Percentiles rank a stretch among this genome's conserved stretches.
These are phyloP conservation scores for Magnaporthiopsis incrustans DNA, from an alignment of 2,329 filamentous ascomycete species.

Conservation along the genomic window DNA sequence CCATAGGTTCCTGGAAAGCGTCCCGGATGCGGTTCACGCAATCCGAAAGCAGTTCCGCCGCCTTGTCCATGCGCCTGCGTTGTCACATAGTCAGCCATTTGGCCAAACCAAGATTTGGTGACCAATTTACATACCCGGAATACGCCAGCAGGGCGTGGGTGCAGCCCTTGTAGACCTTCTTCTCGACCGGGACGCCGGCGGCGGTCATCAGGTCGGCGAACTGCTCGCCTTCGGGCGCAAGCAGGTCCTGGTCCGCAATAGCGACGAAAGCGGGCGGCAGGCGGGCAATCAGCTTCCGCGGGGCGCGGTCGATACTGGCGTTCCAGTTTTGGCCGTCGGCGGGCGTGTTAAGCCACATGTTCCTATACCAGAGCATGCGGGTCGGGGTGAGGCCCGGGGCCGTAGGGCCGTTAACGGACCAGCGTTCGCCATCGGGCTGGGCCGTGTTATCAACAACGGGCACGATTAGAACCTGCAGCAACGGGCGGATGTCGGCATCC, in stretches of 20 bases:
- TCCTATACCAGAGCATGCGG: conserved; percentile 27
- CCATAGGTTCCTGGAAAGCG: no score
- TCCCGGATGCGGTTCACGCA: neutral
- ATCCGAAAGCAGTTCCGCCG: neutral
- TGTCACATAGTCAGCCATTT: neutral
- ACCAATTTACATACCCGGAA: neutral
- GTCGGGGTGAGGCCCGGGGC: conserved; percentile 24
- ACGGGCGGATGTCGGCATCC: neutral
- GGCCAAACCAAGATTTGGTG: neutral
- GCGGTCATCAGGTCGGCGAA: conserved; percentile 20
- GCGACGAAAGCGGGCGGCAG: conserved; percentile 24
- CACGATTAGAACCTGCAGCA: conserved; percentile 5
- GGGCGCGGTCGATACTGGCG: conserved; percentile 23
- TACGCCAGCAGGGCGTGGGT: conserved; percentile 5
- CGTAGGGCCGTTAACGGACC: conserved; percentile 1
- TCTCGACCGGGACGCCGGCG: conserved; percentile 12
- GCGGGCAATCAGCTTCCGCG: conserved; percentile 16
- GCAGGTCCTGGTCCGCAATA: conserved; percentile 24
- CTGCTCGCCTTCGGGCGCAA: conserved; percentile 22
- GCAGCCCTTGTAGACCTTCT: conserved; percentile 15
- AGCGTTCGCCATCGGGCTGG: neutral
- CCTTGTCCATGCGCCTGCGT: neutral
- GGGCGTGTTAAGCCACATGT: conserved; percentile 21
- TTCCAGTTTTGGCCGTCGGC: conserved; percentile 20
- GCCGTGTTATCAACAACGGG: conserved; percentile 8